A percentile compares a stretch with the other conserved stretches of the same genome.
Evolutionary conservation across 2,329 filamentous ascomycete genomes (phyloP).

Genomic region (Colletotrichum shisoi): DNA sequence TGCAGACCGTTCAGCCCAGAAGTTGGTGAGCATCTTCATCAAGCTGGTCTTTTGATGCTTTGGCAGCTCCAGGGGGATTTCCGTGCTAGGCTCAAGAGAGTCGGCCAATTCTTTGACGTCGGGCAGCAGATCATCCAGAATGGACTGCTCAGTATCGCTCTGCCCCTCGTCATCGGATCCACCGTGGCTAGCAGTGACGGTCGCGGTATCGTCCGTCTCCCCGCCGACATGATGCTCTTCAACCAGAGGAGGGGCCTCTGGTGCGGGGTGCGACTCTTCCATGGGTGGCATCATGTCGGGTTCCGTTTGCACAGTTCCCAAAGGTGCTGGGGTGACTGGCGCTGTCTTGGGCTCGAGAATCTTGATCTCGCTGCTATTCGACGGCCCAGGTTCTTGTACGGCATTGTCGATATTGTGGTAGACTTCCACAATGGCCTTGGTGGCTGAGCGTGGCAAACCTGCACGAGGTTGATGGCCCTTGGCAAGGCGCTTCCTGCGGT

Average conservation of each 20-base stretch:
- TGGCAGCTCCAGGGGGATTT: slow-evolving; percentile 76
- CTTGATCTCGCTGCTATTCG: slow-evolving; percentile 50
- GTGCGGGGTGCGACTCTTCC: slow-evolving; percentile 17
- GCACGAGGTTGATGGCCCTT: slow-evolving; percentile 76
- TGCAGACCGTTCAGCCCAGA: slow-evolving; percentile 97
- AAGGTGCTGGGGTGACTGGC: slow-evolving; percentile 27
- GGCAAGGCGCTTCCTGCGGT: slow-evolving; percentile 81
- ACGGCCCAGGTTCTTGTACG: slow-evolving; percentile 78
- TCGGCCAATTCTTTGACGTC: slow-evolving; percentile 69
- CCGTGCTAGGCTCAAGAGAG: slow-evolving; percentile 66
- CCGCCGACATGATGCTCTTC: slow-evolving; percentile 39
- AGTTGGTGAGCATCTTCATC: slow-evolving; percentile 95
- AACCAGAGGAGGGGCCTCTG: slow-evolving; percentile 25
- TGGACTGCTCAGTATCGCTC: slow-evolving; percentile 76
- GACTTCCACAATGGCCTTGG: slow-evolving; percentile 95
- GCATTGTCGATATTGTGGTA: slow-evolving; percentile 94
- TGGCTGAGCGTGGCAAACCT: slow-evolving; percentile 83
- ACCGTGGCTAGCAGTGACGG: slow-evolving; percentile 61
- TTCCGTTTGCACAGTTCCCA: slow-evolving; percentile 30
- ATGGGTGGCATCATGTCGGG: slow-evolving; percentile 31
- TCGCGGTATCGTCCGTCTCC: slow-evolving; percentile 49
- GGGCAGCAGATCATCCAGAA: slow-evolving; percentile 72
- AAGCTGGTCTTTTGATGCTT: slow-evolving; percentile 93
- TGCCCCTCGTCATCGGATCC: slow-evolving; percentile 73
- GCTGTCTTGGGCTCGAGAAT: slow-evolving; percentile 34